Conservation (phyloP, 805 yeast genomes). For the Cyberlindnera galapagoensis region DNA sequence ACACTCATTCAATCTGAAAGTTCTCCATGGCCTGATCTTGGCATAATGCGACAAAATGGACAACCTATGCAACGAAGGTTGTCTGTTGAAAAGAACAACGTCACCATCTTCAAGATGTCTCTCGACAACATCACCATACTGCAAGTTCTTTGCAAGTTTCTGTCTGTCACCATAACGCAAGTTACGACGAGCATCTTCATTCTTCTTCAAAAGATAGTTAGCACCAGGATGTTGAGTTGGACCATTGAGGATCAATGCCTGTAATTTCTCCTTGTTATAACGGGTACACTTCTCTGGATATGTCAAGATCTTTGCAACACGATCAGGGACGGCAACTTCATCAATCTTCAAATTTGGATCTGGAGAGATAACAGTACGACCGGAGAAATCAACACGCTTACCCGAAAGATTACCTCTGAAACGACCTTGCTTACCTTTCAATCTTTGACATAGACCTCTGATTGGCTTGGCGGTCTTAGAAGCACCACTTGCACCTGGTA, state of each 20-base stretch:
- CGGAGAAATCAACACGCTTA: conserved; percentile 97
- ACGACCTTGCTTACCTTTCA: conserved; percentile 98
- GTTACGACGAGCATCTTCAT: conserved; percentile 83
- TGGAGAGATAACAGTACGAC: conserved; percentile 96
- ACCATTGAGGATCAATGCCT: conserved; percentile 70
- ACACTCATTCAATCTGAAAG: conserved; percentile 94
- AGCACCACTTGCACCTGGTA: conserved; percentile 60
- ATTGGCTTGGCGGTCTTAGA: conserved; percentile 62
- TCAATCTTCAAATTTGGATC: conserved; percentile 94
- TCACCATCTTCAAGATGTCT: conserved; percentile 98
- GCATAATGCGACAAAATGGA: conserved; percentile 95
- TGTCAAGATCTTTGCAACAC: conserved; percentile 92
- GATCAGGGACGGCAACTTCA: conserved; percentile 97
- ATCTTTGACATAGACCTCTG: conserved; percentile 92
- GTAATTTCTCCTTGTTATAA: conserved; percentile 76
- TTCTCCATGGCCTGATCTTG: conserved; percentile 95
- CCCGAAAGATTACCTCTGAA: conserved; percentile 98
- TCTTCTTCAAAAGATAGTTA: conserved; percentile 75
- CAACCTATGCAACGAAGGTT: conserved; percentile 92
- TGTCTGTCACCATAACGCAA: conserved; percentile 81
- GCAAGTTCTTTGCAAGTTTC: conserved; percentile 68
- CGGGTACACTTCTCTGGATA: conserved; percentile 93
- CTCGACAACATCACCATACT: conserved; percentile 89
- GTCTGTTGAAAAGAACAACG: conserved; percentile 91
- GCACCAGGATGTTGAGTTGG: conserved; percentile 95